These are phyloP conservation scores for Rutidosis leptorrhynchoides DNA, from an alignment of 129 eudicot species.

Conservation along the genomic window DNA sequence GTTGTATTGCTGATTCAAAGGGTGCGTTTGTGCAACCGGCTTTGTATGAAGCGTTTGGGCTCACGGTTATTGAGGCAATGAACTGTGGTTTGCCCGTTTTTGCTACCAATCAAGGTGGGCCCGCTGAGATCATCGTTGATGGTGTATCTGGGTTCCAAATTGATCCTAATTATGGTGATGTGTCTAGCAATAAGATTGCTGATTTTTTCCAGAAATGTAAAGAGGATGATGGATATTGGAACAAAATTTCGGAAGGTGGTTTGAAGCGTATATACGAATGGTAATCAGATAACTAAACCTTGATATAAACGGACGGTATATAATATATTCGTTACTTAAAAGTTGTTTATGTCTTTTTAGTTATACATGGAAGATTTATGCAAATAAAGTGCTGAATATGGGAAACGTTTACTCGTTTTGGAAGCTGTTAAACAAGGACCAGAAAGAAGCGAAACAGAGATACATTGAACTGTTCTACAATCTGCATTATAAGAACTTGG, in stretches of 20 bases:
- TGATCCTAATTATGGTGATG: constrained; percentile 78
- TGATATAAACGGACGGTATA: background rate
- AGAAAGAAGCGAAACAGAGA: constrained; percentile 88
- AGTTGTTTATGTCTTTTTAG: constrained; percentile 35
- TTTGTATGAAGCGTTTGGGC: constrained; percentile 92
- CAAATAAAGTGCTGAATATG: constrained; percentile 93
- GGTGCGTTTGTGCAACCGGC: constrained; percentile 99
- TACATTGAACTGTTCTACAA: constrained; percentile 74
- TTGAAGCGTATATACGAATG: constrained; percentile 86
- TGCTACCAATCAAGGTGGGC: constrained; percentile 97
- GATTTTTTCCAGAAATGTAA: constrained; percentile 82
- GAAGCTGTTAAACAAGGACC: constrained; percentile 64
- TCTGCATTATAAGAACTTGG: constrained; percentile 75
- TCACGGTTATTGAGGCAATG: constrained; percentile 98
- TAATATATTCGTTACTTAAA: background rate
- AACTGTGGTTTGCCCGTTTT: constrained; percentile 92
- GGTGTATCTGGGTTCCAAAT: constrained; percentile 92
- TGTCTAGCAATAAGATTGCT: constrained; percentile 87
- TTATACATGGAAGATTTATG: constrained; percentile 98
- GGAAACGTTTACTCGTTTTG: constrained; percentile 75
- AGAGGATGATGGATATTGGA: constrained; percentile 75
- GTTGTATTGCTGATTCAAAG: constrained; percentile 82
- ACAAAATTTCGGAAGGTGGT: constrained; percentile 60
- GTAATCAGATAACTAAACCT: constrained; percentile 33
- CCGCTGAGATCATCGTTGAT: constrained; percentile 90